Conservation (phyloP, 768 basidiomycete genomes). For the Daedaleopsis sinensis region DNA sequence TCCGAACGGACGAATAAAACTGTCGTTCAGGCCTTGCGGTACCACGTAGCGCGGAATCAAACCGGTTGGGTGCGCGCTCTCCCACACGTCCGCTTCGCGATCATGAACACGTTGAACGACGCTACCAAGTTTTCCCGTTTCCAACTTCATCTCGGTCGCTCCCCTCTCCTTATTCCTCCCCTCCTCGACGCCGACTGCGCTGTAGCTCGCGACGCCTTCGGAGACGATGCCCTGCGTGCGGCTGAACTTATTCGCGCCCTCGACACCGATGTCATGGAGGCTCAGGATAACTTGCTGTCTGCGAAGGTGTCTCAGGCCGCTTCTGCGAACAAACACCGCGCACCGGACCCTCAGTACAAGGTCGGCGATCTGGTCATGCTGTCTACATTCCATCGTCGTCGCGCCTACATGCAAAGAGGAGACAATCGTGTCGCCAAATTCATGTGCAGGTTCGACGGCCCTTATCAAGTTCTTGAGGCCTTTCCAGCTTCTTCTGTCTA, state of each 20-base stretch:
- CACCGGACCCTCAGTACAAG: background rate
- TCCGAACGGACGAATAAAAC: too few relatives aligned
- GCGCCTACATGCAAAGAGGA: background rate
- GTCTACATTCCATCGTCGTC: background rate
- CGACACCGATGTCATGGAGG: slow-evolving; percentile 27
- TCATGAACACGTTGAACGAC: too few relatives aligned
- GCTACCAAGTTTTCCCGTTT: too few relatives aligned
- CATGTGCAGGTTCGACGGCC: background rate
- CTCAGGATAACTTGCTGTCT: slow-evolving; percentile 37
- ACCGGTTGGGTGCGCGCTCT: too few relatives aligned
- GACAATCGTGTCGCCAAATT: background rate
- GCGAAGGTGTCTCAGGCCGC: slow-evolving; percentile 33
- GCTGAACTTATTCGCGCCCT: background rate
- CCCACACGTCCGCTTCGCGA: too few relatives aligned
- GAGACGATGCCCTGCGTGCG: background rate
- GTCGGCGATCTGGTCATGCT: background rate
- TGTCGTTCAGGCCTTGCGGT: too few relatives aligned
- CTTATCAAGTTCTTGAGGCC: background rate
- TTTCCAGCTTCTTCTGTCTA: slow-evolving; percentile 23
- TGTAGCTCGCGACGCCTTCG: background rate
- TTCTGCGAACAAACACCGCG: slow-evolving; percentile 27
- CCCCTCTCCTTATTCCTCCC: slow-evolving; percentile 25
- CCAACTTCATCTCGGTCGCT: background rate
- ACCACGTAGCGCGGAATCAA: too few relatives aligned
- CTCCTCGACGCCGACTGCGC: background rate